These are phyloP conservation scores for Emericellopsis cladophorae DNA, from an alignment of 2,329 filamentous ascomycete genomes.

Conservation along the genomic window DNA sequence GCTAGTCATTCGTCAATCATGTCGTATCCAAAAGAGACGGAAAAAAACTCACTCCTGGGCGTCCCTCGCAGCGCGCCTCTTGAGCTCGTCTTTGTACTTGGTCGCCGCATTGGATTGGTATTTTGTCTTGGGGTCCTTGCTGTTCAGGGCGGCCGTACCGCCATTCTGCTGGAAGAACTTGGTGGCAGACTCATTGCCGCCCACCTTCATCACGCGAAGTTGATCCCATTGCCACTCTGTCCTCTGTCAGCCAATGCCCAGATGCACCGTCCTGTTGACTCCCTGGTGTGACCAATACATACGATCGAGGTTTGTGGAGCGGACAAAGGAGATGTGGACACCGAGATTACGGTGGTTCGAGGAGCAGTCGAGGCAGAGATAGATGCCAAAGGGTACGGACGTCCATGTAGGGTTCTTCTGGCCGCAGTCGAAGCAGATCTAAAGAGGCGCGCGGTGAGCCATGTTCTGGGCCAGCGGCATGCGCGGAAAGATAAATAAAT, in stretches of 20 bases:
- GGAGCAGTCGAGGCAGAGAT: constrained; percentile 95
- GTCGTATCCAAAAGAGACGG: too few species aligned
- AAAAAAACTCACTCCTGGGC: constrained; percentile 59
- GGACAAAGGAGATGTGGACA: constrained; percentile 97
- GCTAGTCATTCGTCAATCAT: constrained; percentile 27
- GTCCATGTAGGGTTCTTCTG: constrained; percentile 98
- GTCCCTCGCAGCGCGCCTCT: constrained; percentile 71
- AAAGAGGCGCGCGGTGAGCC: background rate
- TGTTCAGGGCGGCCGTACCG: constrained; percentile 82
- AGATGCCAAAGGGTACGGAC: constrained; percentile 93
- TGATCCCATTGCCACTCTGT: constrained; percentile 98
- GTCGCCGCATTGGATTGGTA: constrained; percentile 87
- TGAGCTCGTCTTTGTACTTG: constrained; percentile 97
- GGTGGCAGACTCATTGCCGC: constrained; percentile 93
- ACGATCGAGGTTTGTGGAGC: constrained; percentile 97
- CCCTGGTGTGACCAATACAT: constrained; percentile 26
- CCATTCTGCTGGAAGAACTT: constrained; percentile 98
- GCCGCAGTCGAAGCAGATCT: constrained; percentile 98
- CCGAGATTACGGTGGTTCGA: constrained; percentile 94
- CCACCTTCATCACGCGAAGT: constrained; percentile 92
- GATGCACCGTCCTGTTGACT: background rate
- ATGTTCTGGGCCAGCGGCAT: too few species aligned
- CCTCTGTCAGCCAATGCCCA: background rate
- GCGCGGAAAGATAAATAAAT: constrained; percentile 21
- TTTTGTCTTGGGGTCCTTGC: constrained; percentile 94